phyloP scores from a whole-genome alignment of 257 asterid species.

The Solanum ahanhuiri region DNA sequence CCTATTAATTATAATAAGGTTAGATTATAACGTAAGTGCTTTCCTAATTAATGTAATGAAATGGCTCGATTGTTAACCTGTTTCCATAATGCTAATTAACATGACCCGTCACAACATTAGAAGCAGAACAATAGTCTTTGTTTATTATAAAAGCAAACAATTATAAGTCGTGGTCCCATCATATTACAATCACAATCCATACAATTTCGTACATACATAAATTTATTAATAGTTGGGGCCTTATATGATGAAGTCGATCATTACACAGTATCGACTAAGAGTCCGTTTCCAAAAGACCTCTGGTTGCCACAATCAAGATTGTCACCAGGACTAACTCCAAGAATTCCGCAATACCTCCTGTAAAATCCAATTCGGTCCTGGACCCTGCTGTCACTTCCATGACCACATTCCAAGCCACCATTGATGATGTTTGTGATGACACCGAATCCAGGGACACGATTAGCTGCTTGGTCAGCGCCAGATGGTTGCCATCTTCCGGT shows the following conservation, averaged over 20 bases:
- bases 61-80: not conserved
- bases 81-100: not conserved
- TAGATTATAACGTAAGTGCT: not conserved
- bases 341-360: slow-evolving; percentile 6
- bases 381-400: not conserved
- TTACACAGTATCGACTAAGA: not conserved
- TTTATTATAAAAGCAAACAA: not conserved
- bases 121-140: not conserved
- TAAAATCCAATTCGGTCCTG: slow-evolving; percentile 21
- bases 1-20: not conserved
- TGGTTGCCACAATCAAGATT: slow-evolving; percentile 20
- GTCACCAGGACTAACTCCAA: slow-evolving; percentile 10
- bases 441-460: slow-evolving; percentile 24
- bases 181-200: not conserved
- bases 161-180: not conserved
- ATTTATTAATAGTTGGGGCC: not conserved
- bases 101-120: not conserved
- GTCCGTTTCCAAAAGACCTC: not conserved
- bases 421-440: slow-evolving; percentile 25
- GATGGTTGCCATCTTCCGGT: slow-evolving; percentile 22
- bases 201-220: not conserved
- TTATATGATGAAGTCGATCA: not conserved
- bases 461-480: not conserved
- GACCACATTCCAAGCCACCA: slow-evolving; percentile 28
- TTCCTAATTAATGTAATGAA: not conserved